phyloP scores from a whole-genome alignment of 1,139 yeast species.

The Arxiozyma telluris region DNA sequence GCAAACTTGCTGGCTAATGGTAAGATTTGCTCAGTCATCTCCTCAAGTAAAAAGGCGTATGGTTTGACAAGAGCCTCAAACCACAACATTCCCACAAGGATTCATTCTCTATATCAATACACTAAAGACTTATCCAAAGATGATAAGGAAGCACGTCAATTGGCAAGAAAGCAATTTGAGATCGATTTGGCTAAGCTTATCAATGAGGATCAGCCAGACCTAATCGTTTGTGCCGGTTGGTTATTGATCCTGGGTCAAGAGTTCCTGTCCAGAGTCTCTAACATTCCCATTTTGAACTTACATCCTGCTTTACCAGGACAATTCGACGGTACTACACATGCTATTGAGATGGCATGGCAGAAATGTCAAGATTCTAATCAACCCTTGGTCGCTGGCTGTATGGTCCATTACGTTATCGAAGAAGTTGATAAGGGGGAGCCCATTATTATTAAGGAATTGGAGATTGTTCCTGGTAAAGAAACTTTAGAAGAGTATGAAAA shows the following conservation, averaged over 20 bases:
- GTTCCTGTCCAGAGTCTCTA: slow-evolving; percentile 54
- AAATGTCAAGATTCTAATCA: slow-evolving; percentile 73
- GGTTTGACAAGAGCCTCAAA: slow-evolving; percentile 72
- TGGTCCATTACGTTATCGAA: slow-evolving; percentile 92
- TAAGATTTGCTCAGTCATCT: slow-evolving; percentile 50
- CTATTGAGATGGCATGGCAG: slow-evolving; percentile 91
- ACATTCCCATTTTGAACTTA: slow-evolving; percentile 75
- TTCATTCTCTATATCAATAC: slow-evolving; percentile 66
- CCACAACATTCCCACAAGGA: slow-evolving; percentile 57
- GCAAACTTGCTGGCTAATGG: slow-evolving; percentile 44
- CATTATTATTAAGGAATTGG: slow-evolving; percentile 67
- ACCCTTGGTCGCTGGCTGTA: slow-evolving; percentile 64
- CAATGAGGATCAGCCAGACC: slow-evolving; percentile 55
- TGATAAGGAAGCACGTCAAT: slow-evolving; percentile 42
- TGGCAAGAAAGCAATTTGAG: slow-evolving; percentile 65
- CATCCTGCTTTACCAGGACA: slow-evolving; percentile 98
- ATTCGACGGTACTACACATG: slow-evolving; percentile 86
- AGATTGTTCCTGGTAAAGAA: slow-evolving; percentile 55
- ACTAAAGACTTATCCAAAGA: slow-evolving; percentile 63
- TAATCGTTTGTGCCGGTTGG: slow-evolving; percentile 98
- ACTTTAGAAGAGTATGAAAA: slow-evolving; percentile 68
- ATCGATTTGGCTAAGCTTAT: slow-evolving; percentile 64
- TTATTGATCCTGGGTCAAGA: slow-evolving; percentile 80
- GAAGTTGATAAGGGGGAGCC: slow-evolving; percentile 95
- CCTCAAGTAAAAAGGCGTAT: slow-evolving; percentile 74